phyloP scores from a whole-genome alignment of 169 alveolate species.

The Plasmodium gonderi region DNA sequence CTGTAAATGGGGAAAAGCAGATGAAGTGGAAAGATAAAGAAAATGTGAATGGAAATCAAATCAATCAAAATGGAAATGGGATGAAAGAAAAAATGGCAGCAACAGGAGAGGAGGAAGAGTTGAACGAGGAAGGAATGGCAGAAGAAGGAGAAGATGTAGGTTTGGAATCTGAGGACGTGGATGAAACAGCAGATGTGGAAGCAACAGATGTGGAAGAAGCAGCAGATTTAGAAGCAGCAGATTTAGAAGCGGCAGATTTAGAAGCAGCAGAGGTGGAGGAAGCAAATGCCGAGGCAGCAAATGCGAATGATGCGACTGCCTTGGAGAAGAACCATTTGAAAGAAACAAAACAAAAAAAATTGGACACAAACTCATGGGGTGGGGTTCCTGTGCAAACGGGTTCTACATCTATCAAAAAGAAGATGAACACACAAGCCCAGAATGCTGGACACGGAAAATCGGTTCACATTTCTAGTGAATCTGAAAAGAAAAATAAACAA shows the following conservation, averaged over 20 bases:
- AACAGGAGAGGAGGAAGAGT: not conserved
- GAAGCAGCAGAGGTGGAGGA: not conserved
- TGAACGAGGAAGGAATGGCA: not conserved
- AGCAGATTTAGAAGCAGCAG: not conserved
- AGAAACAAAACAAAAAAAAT: not conserved
- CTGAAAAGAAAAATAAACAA: not conserved
- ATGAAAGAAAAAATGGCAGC: not conserved
- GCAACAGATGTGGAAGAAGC: not conserved
- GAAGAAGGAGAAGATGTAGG: not conserved
- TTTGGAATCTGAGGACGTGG: not conserved
- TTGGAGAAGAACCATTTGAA: not conserved
- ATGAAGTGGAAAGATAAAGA: not conserved
- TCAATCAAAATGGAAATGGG: not conserved
- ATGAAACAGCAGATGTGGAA: not conserved
- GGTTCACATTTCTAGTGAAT: no score
- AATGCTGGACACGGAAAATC: no score
- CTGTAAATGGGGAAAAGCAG: no score
- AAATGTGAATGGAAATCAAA: not conserved
- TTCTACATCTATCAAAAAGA: not conserved
- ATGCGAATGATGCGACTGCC: not conserved
- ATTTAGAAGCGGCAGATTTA: not conserved
- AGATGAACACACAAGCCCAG: no score
- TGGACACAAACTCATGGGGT: not conserved
- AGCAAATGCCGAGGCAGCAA: not conserved
- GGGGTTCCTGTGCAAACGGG: not conserved